Evolutionary conservation across 768 basidiomycete species (phyloP).

Genomic region (Leucocoprinus leucothites): DNA sequence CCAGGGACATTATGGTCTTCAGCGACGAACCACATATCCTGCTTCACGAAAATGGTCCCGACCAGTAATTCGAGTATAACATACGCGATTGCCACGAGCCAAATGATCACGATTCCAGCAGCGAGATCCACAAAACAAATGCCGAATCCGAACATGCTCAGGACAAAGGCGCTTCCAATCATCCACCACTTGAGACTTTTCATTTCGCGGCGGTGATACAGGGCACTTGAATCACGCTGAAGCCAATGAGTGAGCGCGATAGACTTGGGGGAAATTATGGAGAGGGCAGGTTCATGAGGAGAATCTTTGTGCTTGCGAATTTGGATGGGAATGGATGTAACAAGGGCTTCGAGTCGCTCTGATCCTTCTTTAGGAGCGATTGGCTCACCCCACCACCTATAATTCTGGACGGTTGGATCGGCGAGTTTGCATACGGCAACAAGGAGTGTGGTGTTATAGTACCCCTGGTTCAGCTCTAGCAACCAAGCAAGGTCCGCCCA

Average conservation of each 20-base stretch:
- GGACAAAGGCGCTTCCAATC: background rate
- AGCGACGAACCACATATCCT: conserved; percentile 13
- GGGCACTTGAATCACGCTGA: background rate
- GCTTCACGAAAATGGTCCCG: conserved; percentile 11
- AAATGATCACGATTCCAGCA: background rate
- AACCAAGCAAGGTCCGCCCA: conserved; percentile 25
- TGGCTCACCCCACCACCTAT: conserved; percentile 14
- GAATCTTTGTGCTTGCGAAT: background rate
- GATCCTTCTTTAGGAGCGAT: conserved; percentile 7
- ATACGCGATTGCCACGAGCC: background rate
- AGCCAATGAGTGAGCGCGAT: conserved; percentile 14
- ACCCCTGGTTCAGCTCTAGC: conserved; percentile 24
- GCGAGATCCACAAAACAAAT: background rate
- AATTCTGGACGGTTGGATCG: background rate
- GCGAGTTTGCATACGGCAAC: conserved; percentile 21
- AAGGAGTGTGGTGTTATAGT: conserved; percentile 22
- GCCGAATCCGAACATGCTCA: background rate
- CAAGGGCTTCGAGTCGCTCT: conserved; percentile 10
- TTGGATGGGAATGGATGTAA: conserved; percentile 8
- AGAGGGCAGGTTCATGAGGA: conserved; percentile 8
- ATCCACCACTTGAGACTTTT: background rate
- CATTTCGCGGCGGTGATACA: background rate
- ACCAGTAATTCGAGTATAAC: conserved; percentile 2
- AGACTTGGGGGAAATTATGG: conserved; percentile 9
- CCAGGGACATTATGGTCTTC: conserved; percentile 10